These are phyloP conservation scores for Myxozyma neotropica DNA, from an alignment of 805 yeast genomes.

Conservation along the genomic window DNA sequence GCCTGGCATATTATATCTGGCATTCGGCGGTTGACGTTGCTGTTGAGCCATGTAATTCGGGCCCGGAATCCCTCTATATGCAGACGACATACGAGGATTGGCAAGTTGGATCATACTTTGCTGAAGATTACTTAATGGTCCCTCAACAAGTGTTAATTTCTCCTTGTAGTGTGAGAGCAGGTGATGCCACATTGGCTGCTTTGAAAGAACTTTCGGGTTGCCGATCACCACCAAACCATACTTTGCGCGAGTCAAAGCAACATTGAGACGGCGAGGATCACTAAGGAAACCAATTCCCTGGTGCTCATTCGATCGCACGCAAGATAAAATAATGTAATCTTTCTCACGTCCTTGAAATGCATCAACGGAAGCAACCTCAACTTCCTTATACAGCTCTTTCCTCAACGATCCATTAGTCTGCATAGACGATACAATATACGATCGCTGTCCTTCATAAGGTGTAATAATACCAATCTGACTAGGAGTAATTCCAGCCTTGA, in stretches of 20 bases:
- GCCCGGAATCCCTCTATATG: not conserved
- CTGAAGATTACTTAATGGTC: slow-evolving; percentile 77
- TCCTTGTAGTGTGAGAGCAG: slow-evolving; percentile 77
- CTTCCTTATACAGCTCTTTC: slow-evolving; percentile 63
- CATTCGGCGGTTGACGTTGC: not conserved
- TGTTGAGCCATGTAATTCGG: slow-evolving; percentile 9
- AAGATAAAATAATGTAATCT: slow-evolving; percentile 73
- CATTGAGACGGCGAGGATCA: slow-evolving; percentile 85
- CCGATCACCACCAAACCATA: slow-evolving; percentile 82
- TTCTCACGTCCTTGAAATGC: slow-evolving; percentile 93
- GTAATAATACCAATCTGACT: slow-evolving; percentile 88
- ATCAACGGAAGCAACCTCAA: slow-evolving; percentile 93
- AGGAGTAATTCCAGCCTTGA: slow-evolving; percentile 76
- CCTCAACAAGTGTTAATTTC: slow-evolving; percentile 86
- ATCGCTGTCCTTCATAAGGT: slow-evolving; percentile 93
- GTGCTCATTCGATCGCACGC: slow-evolving; percentile 78
- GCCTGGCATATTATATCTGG: not conserved
- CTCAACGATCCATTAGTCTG: slow-evolving; percentile 68
- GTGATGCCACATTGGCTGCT: slow-evolving; percentile 76
- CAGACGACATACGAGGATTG: slow-evolving; percentile 29
- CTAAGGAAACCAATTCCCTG: slow-evolving; percentile 79
- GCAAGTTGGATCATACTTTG: slow-evolving; percentile 60
- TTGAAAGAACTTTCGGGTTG: slow-evolving; percentile 74
- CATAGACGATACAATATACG: slow-evolving; percentile 78
- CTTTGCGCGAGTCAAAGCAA: slow-evolving; percentile 85